Evolutionary conservation across 495 filamentous ascomycete species (phyloP), one percentile per base, ranked within the genome.

Genomic region (Achaetomiella virescens): DNA sequence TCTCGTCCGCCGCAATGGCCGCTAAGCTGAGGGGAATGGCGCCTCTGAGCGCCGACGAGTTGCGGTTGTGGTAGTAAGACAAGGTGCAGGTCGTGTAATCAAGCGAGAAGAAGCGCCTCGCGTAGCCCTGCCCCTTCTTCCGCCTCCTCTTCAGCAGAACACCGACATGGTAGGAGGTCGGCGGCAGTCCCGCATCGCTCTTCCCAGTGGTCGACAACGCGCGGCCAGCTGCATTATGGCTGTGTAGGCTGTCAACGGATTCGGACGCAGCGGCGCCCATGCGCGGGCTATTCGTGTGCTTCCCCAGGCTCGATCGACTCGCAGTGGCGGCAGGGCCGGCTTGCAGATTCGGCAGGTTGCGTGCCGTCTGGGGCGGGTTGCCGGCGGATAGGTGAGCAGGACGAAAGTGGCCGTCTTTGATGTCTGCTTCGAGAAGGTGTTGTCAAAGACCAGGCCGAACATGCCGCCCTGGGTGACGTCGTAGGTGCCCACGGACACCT

Each of bases 371-470:
- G 0, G 95, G 93, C 20, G 90, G 86, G 14, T 84, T 76, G 58
- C 84, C 84, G 35, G 89, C 31, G 92, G 90, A 62, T 97, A 96
- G 14, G 90, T 97, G 60, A 97, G 79, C 41, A 97, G 81, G 18
- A 97, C 92, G 59, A 97, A 88, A 18, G 92, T 97, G 12, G 88
- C 89, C 37, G 87, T 95, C 72, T 98, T 98, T 48, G 91, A 90
- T 38, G 90, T 83, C 66, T 91, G 87, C 73, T 96, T 97, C 47
- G 91, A 95, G 69, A 97, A 97, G 31, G 95, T 98, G 66, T 98
- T 98, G 79, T 98, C 93, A 66, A 98, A 96, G 24, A 97, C 89
- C 52, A 98, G 78, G 29, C 90, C 93, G 70, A 95, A 98, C 83
- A 96, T 97, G 54, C 91, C 93, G 2, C 87, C 89, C 50, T 89